phyloP scores from a whole-genome alignment of 164 flowering plant species.

The Vitis cinerea region DNA sequence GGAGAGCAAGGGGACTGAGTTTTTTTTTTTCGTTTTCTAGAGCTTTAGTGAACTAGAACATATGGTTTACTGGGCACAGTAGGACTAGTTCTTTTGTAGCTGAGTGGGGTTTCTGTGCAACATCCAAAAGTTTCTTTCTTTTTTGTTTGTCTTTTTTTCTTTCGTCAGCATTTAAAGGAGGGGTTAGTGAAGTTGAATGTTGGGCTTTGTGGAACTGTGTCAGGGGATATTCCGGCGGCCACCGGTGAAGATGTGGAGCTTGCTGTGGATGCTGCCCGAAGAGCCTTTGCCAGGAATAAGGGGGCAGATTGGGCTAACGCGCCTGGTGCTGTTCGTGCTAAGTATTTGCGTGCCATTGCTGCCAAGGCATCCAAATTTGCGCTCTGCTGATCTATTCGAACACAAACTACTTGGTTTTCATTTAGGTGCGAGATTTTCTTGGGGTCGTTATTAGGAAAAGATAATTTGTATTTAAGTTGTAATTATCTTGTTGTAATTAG shows the following conservation, averaged over 20 bases:
- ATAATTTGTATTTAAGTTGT: too few species aligned
- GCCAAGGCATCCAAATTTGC: conserved; percentile 55
- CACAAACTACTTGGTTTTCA: not conserved
- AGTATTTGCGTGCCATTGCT: conserved; percentile 90
- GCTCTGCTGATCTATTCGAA: not conserved
- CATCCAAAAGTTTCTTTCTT: too few species aligned
- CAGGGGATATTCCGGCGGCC: conserved; percentile 92
- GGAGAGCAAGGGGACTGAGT: not conserved
- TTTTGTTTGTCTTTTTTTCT: not conserved
- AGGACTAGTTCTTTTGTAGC: too few species aligned
- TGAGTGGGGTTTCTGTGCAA: too few species aligned
- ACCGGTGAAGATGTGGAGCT: conserved; percentile 88
- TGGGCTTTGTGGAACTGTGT: not conserved
- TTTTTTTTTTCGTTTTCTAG: too few species aligned
- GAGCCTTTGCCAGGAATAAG: conserved; percentile 57
- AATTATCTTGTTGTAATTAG: too few species aligned
- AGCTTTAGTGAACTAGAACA: too few species aligned
- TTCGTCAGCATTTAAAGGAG: too few species aligned
- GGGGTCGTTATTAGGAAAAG: too few species aligned
- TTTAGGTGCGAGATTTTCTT: not conserved
- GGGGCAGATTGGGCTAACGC: conserved; percentile 78
- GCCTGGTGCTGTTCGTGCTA: conserved; percentile 88
- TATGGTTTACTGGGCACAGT: too few species aligned
- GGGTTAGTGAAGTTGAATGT: not conserved
- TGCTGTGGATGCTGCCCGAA: conserved; percentile 84